phyloP scores from a whole-genome alignment of 1,284 basidiomycete genomes.

The Trichosporon ovoides region DNA sequence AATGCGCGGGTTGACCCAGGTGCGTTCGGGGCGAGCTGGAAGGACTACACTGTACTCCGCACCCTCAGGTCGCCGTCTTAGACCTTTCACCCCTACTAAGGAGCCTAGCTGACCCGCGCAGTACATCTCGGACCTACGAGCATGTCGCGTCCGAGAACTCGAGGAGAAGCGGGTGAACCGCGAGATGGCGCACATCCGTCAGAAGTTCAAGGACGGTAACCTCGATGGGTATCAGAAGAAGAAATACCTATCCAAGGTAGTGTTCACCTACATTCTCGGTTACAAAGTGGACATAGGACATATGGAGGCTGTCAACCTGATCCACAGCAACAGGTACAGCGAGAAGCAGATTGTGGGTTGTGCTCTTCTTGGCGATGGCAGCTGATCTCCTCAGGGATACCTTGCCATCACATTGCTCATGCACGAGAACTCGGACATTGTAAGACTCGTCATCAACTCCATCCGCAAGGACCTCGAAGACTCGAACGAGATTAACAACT shows the following conservation, averaged over 20 bases:
- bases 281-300: slow-evolving; percentile 99
- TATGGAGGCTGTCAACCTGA: slow-evolving; percentile 98
- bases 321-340: slow-evolving; percentile 90
- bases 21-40: slow-evolving; percentile 36
- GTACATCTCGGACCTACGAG: slow-evolving; percentile 98
- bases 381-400: slow-evolving; percentile 64
- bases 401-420: slow-evolving; percentile 93
- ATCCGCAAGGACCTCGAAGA: slow-evolving; percentile 96
- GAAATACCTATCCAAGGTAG: slow-evolving; percentile 86
- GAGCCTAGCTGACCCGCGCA: slow-evolving; percentile 42
- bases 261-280: slow-evolving; percentile 98
- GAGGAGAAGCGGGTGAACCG: slow-evolving; percentile 94
- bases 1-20: slow-evolving; percentile 88
- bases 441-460: slow-evolving; percentile 92
- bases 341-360: slow-evolving; percentile 94
- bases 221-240: slow-evolving; percentile 98
- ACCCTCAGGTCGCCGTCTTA: background rate
- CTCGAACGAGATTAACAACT: slow-evolving; percentile 91
- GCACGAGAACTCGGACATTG: slow-evolving; percentile 97
- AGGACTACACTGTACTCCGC: background rate
- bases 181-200: slow-evolving; percentile 99
- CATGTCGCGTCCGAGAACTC: slow-evolving; percentile 56
- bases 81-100: background rate
- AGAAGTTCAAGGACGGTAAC: slow-evolving; percentile 98
- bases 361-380: background rate